phyloP scores from a whole-genome alignment of 441 rosid genomes.

The Gossypium gossypioides region DNA sequence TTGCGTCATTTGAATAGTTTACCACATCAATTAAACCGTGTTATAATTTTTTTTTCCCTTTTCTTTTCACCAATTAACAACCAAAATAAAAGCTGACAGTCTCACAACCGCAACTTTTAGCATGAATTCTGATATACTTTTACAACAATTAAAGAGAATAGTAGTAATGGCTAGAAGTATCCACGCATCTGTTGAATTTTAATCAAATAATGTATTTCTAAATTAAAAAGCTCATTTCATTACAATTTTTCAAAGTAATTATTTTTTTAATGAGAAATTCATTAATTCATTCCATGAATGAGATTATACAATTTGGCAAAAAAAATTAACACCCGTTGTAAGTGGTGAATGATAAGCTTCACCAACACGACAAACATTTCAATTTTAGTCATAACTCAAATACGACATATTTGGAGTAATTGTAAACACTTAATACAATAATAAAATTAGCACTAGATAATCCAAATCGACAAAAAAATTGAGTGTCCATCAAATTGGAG shows the following conservation, averaged over 20 bases:
- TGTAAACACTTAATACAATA: too few relatives aligned
- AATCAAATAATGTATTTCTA: neutral
- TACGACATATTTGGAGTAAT: too few relatives aligned
- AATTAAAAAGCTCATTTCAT: neutral
- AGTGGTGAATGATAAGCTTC: too few relatives aligned
- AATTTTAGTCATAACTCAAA: too few relatives aligned
- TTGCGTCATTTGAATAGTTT: neutral
- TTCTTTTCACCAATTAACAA: neutral
- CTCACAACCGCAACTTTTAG: neutral
- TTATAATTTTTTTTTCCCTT: too few relatives aligned
- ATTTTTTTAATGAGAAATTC: too few relatives aligned
- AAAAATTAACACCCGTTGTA: too few relatives aligned
- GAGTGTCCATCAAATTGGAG: too few relatives aligned
- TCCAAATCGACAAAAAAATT: too few relatives aligned
- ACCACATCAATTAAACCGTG: neutral
- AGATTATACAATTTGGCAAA: too few relatives aligned
- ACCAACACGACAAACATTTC: too few relatives aligned
- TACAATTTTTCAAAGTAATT: neutral
- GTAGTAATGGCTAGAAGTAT: neutral
- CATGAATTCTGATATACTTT: neutral
- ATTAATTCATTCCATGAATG: too few relatives aligned
- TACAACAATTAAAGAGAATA: neutral
- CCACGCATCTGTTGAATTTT: neutral
- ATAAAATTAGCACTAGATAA: neutral
- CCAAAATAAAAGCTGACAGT: neutral